These are phyloP conservation scores for Simmondsia chinensis DNA, from an alignment of 148 eudicot genomes.

Conservation along the genomic window DNA sequence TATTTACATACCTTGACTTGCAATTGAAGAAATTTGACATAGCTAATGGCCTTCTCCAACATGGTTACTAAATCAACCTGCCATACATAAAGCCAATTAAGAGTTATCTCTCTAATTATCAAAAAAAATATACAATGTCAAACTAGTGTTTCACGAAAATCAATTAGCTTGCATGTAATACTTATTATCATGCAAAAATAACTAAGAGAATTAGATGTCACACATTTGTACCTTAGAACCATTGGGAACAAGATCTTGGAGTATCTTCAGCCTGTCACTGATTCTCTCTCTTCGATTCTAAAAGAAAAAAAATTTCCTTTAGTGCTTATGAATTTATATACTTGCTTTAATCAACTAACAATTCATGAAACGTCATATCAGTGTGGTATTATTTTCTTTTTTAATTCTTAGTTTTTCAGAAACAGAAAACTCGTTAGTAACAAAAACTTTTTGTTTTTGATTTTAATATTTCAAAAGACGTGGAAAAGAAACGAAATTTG, in stretches of 20 bases:
- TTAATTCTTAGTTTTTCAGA: too few relatives aligned
- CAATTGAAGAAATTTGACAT: slow-evolving; percentile 90
- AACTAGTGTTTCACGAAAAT: not conserved
- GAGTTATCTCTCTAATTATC: not conserved
- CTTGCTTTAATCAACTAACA: too few relatives aligned
- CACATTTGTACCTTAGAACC: slow-evolving; percentile 62
- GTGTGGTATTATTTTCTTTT: too few relatives aligned
- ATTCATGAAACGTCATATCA: too few relatives aligned
- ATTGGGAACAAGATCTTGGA: slow-evolving; percentile 95
- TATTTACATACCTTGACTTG: slow-evolving; percentile 73
- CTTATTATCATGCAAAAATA: not conserved
- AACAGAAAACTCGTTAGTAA: too few relatives aligned
- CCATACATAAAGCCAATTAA: not conserved
- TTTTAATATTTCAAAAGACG: too few relatives aligned
- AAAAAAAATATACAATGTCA: not conserved
- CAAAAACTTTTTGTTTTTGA: too few relatives aligned
- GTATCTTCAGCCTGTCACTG: slow-evolving; percentile 79
- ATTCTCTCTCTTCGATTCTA: slow-evolving; percentile 95
- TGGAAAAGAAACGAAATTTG: too few relatives aligned
- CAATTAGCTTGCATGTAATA: too few relatives aligned
- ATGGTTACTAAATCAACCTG: slow-evolving; percentile 99
- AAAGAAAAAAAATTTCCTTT: not conserved
- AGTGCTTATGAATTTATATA: too few relatives aligned
- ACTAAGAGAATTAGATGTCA: not conserved
- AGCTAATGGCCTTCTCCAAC: slow-evolving; percentile 91